phyloP scores from a whole-genome alignment of 306 rosid genomes.

The Hylodesmum podocarpum region DNA sequence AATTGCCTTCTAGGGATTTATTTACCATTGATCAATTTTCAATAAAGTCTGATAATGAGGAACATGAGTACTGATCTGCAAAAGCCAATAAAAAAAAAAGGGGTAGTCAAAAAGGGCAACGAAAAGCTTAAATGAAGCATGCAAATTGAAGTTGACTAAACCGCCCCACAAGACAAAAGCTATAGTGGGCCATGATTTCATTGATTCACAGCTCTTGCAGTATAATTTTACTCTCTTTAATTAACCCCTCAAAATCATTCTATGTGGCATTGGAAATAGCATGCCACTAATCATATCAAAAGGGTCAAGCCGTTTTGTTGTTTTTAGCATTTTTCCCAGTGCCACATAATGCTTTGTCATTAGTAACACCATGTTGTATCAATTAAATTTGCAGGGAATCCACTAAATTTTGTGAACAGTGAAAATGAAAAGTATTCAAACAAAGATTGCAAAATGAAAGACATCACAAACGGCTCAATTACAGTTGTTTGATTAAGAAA shows the following conservation, averaged over 20 bases:
- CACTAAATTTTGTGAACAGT: slow-evolving; percentile 2
- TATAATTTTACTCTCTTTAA: slow-evolving; percentile 37
- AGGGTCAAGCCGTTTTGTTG: slow-evolving; percentile 64
- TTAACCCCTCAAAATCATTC: slow-evolving; percentile 42
- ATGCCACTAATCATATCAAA: slow-evolving; percentile 59
- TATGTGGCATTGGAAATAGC: slow-evolving; percentile 68
- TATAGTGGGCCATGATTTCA: slow-evolving; percentile 51
- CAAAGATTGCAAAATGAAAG: slow-evolving; percentile 21
- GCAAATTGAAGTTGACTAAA: slow-evolving; percentile 51
- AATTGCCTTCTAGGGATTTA: slow-evolving; percentile 14
- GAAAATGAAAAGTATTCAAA: slow-evolving; percentile 27
- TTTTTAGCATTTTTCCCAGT: slow-evolving; percentile 47
- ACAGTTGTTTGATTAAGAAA: slow-evolving; percentile 37
- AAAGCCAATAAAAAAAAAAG: slow-evolving; percentile 40
- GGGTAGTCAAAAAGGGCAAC: slow-evolving; percentile 58
- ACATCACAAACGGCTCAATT: slow-evolving; percentile 24
- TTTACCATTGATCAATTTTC: slow-evolving; percentile 32
- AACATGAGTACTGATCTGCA: slow-evolving; percentile 42
- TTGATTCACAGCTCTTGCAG: slow-evolving; percentile 41
- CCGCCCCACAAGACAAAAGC: slow-evolving; percentile 56
- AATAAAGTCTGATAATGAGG: slow-evolving; percentile 34
- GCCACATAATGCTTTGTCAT: slow-evolving; percentile 27
- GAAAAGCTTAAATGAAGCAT: slow-evolving; percentile 48
- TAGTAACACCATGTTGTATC: slow-evolving; percentile 43
- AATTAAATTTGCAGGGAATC: slow-evolving; percentile 35